phyloP scores from a whole-genome alignment of 75 land plant species.

The Selaginella moellendorffii region DNA sequence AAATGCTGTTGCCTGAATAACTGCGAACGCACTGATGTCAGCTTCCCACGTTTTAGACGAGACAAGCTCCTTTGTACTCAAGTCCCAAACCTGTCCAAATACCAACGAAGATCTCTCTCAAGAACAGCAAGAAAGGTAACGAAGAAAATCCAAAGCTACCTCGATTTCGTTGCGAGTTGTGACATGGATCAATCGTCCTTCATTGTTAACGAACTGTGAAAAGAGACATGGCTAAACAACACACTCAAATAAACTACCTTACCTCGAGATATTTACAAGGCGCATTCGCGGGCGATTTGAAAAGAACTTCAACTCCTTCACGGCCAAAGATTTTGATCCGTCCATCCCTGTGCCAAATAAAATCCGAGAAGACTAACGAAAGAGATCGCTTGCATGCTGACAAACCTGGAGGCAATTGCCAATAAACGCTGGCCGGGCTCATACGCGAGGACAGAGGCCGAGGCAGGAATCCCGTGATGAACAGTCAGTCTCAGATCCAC shows the following conservation, averaged over 20 bases:
- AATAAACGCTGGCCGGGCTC: constrained; percentile 61
- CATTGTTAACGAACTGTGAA: constrained; percentile 54
- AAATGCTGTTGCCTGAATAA: constrained; percentile 45
- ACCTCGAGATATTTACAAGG: constrained; percentile 74
- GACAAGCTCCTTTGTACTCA: constrained; percentile 32
- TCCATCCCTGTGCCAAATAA: constrained; percentile 41
- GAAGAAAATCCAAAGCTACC: constrained; percentile 21
- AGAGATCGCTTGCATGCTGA: not conserved
- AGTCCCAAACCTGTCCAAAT: constrained; percentile 67
- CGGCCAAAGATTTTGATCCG: constrained; percentile 63
- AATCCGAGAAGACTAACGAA: too few relatives aligned
- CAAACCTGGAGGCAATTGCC: constrained; percentile 66
- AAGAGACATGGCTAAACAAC: constrained; percentile 1
- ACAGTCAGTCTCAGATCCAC: constrained; percentile 21
- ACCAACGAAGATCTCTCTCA: not conserved
- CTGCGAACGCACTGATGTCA: constrained; percentile 58
- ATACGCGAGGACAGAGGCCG: constrained; percentile 60
- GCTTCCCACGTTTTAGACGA: constrained; percentile 44
- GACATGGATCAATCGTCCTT: constrained; percentile 48
- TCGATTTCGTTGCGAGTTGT: constrained; percentile 70
- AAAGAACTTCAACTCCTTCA: constrained; percentile 45
- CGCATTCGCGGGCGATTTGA: constrained; percentile 34
- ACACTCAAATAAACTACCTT: constrained; percentile 5
- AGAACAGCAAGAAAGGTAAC: not conserved
- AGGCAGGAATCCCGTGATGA: constrained; percentile 65